Evolutionary conservation across 495 filamentous ascomycete genomes (phyloP), one percentile per base, ranked within the genome.

Genomic region (Neurospora terricola): DNA sequence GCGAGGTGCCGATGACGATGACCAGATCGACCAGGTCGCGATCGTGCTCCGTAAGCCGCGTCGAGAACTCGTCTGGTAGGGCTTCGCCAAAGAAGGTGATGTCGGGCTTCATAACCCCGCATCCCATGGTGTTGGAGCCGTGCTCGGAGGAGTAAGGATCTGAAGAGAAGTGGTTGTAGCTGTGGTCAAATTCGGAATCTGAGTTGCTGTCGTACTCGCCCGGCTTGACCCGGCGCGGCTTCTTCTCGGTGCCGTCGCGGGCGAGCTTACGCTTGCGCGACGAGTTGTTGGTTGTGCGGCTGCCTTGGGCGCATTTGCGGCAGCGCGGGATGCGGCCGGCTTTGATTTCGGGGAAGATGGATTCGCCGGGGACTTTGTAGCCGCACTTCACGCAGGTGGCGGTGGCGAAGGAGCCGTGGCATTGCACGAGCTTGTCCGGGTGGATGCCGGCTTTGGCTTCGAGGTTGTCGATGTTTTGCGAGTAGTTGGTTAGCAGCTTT

Each of bases 401-500:
- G 10, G 90, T 95, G 11, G 95, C 96, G 79, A 97, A 99, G 14
- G 92, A 96, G 70, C 96, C 96, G 76, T 99, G 96, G 78, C 96
- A 98, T 80, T 99, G 96, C 27, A 99, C 91, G 12, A 99, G 89
- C 73, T 97, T 97, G 42, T 94, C 91, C 0, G 89, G 86, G 7
- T 81, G 78, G 69, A 99, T 94, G 16, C 96, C 96, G 2, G 95
- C 96, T 72, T 92, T 90, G 39, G 88, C 89, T 79, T 99, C 96
- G 69, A 99, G 91, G 77, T 98, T 98, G 84, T 99, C 96, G 76
- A 99, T 99, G 80, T 99, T 99, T 80, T 99, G 96, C 3, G 95
- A 96, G 83, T 97, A 99, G 82, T 98, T 97, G 36, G 94, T 98
- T 69, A 98, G 86, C 23, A 99, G 88, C 78, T 97, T 97, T 27